These are phyloP conservation scores for Tuber calosporum DNA, from an alignment of 495 filamentous ascomycete genomes.

Conservation along the genomic window DNA sequence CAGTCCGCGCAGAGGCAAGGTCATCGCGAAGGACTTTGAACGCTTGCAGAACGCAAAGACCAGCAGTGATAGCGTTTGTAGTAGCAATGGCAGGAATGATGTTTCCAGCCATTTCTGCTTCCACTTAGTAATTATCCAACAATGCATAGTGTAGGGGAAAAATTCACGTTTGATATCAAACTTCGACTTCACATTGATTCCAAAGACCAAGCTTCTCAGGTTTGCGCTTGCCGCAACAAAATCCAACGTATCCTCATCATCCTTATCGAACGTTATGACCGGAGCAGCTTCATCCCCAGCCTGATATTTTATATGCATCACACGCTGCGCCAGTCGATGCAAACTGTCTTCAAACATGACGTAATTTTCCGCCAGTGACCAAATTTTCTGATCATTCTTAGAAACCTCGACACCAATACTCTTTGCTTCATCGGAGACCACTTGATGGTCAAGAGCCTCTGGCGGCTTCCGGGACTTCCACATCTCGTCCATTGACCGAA, in stretches of 20 bases:
- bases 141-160: neutral
- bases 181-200: slow-evolving; percentile 77
- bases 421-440: slow-evolving; percentile 47
- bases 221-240: slow-evolving; percentile 91
- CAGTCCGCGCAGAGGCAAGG: slow-evolving; percentile 47
- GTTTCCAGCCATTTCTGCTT: slow-evolving; percentile 86
- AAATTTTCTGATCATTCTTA: slow-evolving; percentile 64
- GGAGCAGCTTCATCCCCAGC: slow-evolving; percentile 50
- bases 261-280: slow-evolving; percentile 87
- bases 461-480: slow-evolving; percentile 81
- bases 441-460: slow-evolving; percentile 60
- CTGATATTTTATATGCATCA: slow-evolving; percentile 52
- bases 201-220: slow-evolving; percentile 74
- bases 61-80: slow-evolving; percentile 92
- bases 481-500: slow-evolving; percentile 90
- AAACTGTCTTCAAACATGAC: slow-evolving; percentile 81
- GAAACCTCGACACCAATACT: slow-evolving; percentile 52
- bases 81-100: slow-evolving; percentile 99
- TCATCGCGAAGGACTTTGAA: slow-evolving; percentile 82
- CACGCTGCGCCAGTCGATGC: slow-evolving; percentile 63
- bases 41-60: slow-evolving; percentile 84
- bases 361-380: slow-evolving; percentile 74
- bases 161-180: slow-evolving; percentile 83
- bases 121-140: slow-evolving; percentile 13
- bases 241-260: slow-evolving; percentile 89